Base-by-base conservation (phyloP, 768 basidiomycete species). In the Calvatia gigantea region DNA sequence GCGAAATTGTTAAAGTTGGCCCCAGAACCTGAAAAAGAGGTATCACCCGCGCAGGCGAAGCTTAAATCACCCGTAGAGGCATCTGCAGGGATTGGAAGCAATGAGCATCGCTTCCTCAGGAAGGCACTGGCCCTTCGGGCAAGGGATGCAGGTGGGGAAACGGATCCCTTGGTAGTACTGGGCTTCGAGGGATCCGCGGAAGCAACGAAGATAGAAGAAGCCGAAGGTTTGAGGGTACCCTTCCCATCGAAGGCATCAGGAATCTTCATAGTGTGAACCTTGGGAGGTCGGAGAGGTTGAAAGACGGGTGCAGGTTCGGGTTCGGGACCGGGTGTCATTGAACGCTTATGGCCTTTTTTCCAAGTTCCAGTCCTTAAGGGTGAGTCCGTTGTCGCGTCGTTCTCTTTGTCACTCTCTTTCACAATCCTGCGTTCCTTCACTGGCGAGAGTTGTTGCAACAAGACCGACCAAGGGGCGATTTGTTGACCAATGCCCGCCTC, bases 381-480 rank as follows among this genome's bases (percentile, higher is more conserved):
- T 15, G 62, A 52, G 1, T 66, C 51, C 0, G 60, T 8, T 12
- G 57, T 17, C 5, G 60, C 17, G 0, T 46, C 38, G 11, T 59
- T 58, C 38, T 63, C 70, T 64, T 61, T 75, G 54, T 48, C 23
- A 12, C 35, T 41, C n/a, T 41, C 39, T 29, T 48, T 47, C 4
- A 8, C 17, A n/a, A 19, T 38, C 28, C 23, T 25, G n/a, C 38
- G 29, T 14, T 56, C 54, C 23, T 49, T 49, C 19, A 64, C 57
- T 21, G 60, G 69, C 14, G 58, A 71, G 1, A 73, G 42, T 1
- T 61, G 60, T 44, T 70, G 64, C 17, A 70, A 43, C 6, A 85
- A 67, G 6, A 73, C 72, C 0, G 80, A 71, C 85, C 85, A 88
- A 0, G 86, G 85, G 0, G 80, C 77, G 46, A 89, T 89, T 54